Conservation (phyloP, 306 rosid species). For the Canavalia ensiformis region DNA sequence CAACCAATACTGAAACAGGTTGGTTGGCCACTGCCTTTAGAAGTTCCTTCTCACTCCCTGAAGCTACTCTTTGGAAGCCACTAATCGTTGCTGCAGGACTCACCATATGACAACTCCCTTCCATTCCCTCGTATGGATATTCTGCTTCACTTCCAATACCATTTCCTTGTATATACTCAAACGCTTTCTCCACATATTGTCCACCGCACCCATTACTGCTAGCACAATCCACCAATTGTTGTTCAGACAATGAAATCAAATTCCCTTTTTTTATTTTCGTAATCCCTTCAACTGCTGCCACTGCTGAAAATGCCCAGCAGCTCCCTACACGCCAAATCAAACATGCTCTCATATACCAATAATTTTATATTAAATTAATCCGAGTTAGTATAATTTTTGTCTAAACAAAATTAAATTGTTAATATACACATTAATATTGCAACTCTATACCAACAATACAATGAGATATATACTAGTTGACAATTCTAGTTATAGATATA, state of each 20-base stretch:
- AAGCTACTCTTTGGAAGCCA: not conserved
- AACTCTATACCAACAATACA: too few relatives aligned
- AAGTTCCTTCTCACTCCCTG: not conserved
- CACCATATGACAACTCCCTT: not conserved
- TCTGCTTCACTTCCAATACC: conserved; percentile 41
- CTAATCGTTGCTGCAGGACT: not conserved
- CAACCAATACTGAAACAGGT: conserved; percentile 28
- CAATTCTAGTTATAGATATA: too few relatives aligned
- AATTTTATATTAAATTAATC: too few relatives aligned
- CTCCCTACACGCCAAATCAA: not conserved
- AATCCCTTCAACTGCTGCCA: conserved; percentile 45
- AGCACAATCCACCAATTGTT: conserved; percentile 50
- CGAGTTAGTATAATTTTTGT: too few relatives aligned
- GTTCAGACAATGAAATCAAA: conserved; percentile 47
- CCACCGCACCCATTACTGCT: not conserved
- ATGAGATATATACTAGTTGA: too few relatives aligned
- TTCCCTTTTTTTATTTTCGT: conserved; percentile 41
- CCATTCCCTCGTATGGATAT: conserved; percentile 32
- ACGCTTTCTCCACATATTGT: not conserved
- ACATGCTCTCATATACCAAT: too few relatives aligned
- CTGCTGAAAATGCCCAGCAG: conserved; percentile 45
- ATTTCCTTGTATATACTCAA: conserved; percentile 13
- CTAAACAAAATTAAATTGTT: too few relatives aligned
- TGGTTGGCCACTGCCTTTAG: conserved; percentile 38
- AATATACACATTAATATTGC: too few relatives aligned